Evolutionary conservation across 495 filamentous ascomycete species (phyloP).

Genomic region (Aspergillus wentii): DNA sequence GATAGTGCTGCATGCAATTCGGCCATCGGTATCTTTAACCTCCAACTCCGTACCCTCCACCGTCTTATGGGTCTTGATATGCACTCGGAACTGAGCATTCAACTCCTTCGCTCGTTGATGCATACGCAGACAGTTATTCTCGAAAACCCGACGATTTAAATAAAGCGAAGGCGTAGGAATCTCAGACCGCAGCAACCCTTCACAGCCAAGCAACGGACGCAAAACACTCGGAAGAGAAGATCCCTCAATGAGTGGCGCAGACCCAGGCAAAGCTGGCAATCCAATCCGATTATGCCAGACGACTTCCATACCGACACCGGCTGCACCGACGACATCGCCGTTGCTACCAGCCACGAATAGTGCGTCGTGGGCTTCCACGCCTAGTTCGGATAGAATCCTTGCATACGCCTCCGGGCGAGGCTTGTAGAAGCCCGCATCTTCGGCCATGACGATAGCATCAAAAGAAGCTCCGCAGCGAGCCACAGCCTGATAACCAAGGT

Average conservation of each 20-base stretch:
- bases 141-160: conserved; percentile 3
- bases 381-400: conserved; percentile 12
- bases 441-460: conserved; percentile 24
- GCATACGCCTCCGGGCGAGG: conserved; percentile 22
- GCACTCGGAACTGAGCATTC: conserved; percentile 3
- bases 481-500: conserved; percentile 17
- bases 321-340: conserved; percentile 28
- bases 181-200: conserved; percentile 2
- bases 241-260: conserved; percentile 7
- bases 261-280: conserved; percentile 10
- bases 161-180: conserved; percentile 5
- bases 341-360: conserved; percentile 31
- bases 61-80: conserved; percentile 12
- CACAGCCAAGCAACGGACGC: not conserved
- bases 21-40: not conserved
- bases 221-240: not conserved
- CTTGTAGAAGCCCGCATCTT: conserved; percentile 28
- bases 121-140: conserved; percentile 2
- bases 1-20: conserved; percentile 4
- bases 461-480: conserved; percentile 13
- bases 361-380: conserved; percentile 17
- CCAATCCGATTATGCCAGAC: conserved; percentile 33
- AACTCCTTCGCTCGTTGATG: conserved; percentile 5
- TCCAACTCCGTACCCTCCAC: conserved; percentile 1
- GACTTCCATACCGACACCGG: conserved; percentile 23